Evolutionary conservation across 306 rosid species (phyloP).

Genomic region (Casuarina equisetifolia): DNA sequence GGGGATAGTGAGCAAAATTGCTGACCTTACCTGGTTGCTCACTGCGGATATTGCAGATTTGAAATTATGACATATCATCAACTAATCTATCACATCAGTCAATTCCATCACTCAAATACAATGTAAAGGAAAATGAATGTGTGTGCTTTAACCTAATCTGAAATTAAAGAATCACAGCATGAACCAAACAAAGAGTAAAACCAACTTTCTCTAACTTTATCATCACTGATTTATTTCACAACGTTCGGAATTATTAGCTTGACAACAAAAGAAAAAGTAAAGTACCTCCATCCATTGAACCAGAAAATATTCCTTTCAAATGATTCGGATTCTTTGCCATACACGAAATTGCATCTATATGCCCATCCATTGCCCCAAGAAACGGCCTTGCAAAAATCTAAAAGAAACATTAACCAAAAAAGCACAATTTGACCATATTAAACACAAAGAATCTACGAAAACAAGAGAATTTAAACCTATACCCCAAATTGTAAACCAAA

Average conservation of each 20-base stretch:
- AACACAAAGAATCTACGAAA: neutral
- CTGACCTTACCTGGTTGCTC: too few relatives aligned
- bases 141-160: neutral
- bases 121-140: too few relatives aligned
- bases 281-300: slow-evolving; percentile 98
- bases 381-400: slow-evolving; percentile 94
- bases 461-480: neutral
- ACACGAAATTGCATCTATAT: slow-evolving; percentile 76
- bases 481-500: slow-evolving; percentile 19
- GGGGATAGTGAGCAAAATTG: neutral
- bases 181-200: neutral
- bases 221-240: slow-evolving; percentile 6
- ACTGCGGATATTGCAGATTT: too few relatives aligned
- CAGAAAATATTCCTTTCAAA: slow-evolving; percentile 82
- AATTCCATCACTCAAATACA: too few relatives aligned
- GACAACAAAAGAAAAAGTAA: slow-evolving; percentile 7
- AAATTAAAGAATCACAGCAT: neutral
- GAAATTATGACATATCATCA: too few relatives aligned
- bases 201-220: neutral
- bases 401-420: neutral
- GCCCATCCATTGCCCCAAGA: slow-evolving; percentile 95
- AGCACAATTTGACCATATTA: neutral
- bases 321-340: slow-evolving; percentile 86
- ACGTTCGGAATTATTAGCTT: neutral
- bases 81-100: too few relatives aligned